Evolutionary conservation across 257 asterid species (phyloP).

Genomic region (Thymus quinquecostatus): DNA sequence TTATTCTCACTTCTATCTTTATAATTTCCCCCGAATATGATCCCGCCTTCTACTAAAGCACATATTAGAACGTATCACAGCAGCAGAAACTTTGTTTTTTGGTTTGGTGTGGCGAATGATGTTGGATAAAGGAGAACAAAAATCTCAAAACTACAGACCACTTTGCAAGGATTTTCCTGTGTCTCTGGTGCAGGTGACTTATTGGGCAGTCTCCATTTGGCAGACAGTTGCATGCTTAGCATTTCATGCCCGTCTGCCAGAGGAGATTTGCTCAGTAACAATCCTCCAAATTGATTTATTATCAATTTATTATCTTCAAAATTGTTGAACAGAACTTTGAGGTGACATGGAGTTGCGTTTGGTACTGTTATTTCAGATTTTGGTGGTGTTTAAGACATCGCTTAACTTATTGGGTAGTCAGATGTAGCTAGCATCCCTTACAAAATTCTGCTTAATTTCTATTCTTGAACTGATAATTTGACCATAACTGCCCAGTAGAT

Average conservation of each 20-base stretch:
- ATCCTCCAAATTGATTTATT: constrained; percentile 21
- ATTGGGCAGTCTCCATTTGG: constrained; percentile 37
- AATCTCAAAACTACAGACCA: constrained; percentile 11
- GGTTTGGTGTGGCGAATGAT: constrained; percentile 17
- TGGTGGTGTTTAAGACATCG: constrained; percentile 6
- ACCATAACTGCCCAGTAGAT: background rate
- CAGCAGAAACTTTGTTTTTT: constrained; percentile 3
- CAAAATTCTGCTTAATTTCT: background rate
- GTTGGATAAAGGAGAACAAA: constrained; percentile 1
- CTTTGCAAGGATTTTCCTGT: constrained; percentile 1
- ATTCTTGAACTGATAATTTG: background rate
- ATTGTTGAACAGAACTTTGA: constrained; percentile 13
- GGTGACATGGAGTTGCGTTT: constrained; percentile 7
- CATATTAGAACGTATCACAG: constrained; percentile 25
- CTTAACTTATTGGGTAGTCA: background rate
- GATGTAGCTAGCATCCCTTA: background rate
- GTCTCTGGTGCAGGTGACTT: constrained; percentile 32
- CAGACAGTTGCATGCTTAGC: constrained; percentile 24
- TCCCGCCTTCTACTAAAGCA: constrained; percentile 27
- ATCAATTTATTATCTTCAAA: background rate
- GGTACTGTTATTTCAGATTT: constrained; percentile 12
- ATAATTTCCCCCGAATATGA: constrained; percentile 32
- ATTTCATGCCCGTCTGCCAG: constrained; percentile 29
- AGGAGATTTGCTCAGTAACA: constrained; percentile 40
- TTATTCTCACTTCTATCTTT: constrained; percentile 32